Evolutionary conservation across 306 rosid genomes (phyloP), one percentile per base, ranked within the genome.

Genomic region (Psophocarpus tetragonolobus): DNA sequence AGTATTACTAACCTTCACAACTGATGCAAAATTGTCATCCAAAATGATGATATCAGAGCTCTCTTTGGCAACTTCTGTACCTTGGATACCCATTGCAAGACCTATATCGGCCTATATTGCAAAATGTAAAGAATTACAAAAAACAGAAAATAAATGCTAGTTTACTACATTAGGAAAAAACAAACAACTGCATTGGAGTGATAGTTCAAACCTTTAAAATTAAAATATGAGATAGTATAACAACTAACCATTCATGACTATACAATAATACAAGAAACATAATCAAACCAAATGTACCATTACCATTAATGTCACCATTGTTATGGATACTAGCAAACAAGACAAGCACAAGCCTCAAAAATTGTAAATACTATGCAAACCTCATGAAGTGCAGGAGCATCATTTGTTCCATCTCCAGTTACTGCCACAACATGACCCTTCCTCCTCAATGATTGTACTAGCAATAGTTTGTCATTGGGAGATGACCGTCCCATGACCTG

Each of bases 401-500:
- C 97, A 82, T 94, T 92, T 4, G 98, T 90, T 75, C 98, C 98
- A 82, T 94, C 97, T 69, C 98, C 98, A 20, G 97, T 94, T 39
- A 92, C 98, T 63, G 97, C 98, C 80, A 94, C 98, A 83, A 94
- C 93, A 71, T 88, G 91, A 35, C 91, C 91, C 68, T 41, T 85
- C 84, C 84, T 92, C 86, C 91, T 90, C 87, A 94, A 77, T 56
- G 98, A 91, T 92, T 94, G 95, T 85, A 94, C 98, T 60, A 94
- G 92, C 81, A 94, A 71, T 76, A 94, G 93, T 79, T 92, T 92
- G 79, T 94, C 98, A 80, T 81, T 90, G 33, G 98, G 97, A 65
- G 97, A 92, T 58, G 98, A 94, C 67, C 97, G 89, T 39, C 97
- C 98, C 98, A 94, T 94, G 71, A 94, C 97, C 98, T 94, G 69